Evolutionary conservation across 805 yeast genomes (phyloP).

Genomic region (Maudiozyma serrabonitensis): DNA sequence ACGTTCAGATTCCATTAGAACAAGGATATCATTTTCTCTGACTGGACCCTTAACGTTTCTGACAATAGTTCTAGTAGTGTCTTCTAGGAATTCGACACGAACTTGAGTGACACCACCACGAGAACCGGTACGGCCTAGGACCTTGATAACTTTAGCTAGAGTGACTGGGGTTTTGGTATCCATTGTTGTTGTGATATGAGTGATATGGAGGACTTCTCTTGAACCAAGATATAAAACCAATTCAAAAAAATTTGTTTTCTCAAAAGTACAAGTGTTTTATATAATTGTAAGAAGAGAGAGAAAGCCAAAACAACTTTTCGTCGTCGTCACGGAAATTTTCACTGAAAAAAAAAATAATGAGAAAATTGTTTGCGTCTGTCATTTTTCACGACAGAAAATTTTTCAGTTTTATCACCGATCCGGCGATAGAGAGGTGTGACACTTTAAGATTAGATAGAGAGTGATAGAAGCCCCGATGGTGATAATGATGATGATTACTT

Average conservation of each 20-base stretch:
- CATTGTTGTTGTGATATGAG: conserved; percentile 14
- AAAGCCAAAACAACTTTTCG: not conserved
- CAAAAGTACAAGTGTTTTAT: too few relatives aligned
- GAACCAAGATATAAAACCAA: too few relatives aligned
- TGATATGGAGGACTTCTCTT: too few relatives aligned
- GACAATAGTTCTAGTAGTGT: conserved; percentile 89
- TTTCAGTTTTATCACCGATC: not conserved
- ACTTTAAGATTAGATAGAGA: not conserved
- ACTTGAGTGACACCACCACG: conserved; percentile 99
- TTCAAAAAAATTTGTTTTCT: too few relatives aligned
- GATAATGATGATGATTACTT: too few relatives aligned
- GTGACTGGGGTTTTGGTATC: conserved; percentile 80
- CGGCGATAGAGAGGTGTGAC: too few relatives aligned
- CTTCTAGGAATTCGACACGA: conserved; percentile 94
- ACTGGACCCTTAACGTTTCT: conserved; percentile 98
- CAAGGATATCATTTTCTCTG: conserved; percentile 95
- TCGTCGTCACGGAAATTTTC: too few relatives aligned
- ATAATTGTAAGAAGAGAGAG: not conserved
- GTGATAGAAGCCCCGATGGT: not conserved
- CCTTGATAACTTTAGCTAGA: conserved; percentile 99
- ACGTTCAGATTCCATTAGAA: conserved; percentile 99
- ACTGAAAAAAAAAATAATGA: too few relatives aligned
- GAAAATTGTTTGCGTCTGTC: conserved; percentile 3
- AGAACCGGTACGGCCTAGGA: conserved; percentile 99
- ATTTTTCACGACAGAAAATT: not conserved